Conservation (phyloP, 192 early-diverging fungal species). For the Cetraspora pellucida region DNA sequence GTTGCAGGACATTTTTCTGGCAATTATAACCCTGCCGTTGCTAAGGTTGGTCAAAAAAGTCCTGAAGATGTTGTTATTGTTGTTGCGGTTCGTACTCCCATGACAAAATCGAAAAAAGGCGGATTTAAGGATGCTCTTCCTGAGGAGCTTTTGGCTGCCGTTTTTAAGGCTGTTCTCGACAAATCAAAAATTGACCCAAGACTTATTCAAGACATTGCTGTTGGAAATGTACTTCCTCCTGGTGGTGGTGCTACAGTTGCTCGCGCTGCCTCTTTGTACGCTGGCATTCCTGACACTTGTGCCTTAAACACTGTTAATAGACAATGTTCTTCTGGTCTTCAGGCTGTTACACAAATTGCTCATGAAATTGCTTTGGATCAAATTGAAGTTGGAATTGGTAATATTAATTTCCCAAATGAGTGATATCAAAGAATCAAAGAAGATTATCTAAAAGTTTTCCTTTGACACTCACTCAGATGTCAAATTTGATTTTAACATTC, state of each 20-base stretch:
- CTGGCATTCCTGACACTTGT: conserved; percentile 82
- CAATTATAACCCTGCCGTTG: not conserved
- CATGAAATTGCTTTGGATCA: conserved; percentile 80
- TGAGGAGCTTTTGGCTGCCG: conserved; percentile 76
- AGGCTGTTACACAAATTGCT: conserved; percentile 84
- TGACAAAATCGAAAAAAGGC: conserved; percentile 76
- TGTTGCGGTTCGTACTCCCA: conserved; percentile 75
- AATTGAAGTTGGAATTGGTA: conserved; percentile 88
- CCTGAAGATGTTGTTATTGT: conserved; percentile 85
- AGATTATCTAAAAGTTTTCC: too few species aligned
- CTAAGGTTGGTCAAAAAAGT: conserved; percentile 58
- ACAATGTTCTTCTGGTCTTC: conserved; percentile 91
- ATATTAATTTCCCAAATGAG: not conserved
- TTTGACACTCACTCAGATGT: too few species aligned
- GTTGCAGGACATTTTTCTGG: conserved; percentile 33
- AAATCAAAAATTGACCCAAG: conserved; percentile 81
- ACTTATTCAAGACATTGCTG: conserved; percentile 88
- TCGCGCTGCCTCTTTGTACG: conserved; percentile 87
- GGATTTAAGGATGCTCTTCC: conserved; percentile 79
- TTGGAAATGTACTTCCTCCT: conserved; percentile 89
- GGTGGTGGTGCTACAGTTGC: conserved; percentile 89
- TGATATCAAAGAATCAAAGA: too few species aligned
- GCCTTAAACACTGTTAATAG: conserved; percentile 88
- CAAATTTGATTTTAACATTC: too few species aligned
- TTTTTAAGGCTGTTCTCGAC: conserved; percentile 73